Evolutionary conservation across 768 basidiomycete species (phyloP).

Genomic region (Amanita exitialis): DNA sequence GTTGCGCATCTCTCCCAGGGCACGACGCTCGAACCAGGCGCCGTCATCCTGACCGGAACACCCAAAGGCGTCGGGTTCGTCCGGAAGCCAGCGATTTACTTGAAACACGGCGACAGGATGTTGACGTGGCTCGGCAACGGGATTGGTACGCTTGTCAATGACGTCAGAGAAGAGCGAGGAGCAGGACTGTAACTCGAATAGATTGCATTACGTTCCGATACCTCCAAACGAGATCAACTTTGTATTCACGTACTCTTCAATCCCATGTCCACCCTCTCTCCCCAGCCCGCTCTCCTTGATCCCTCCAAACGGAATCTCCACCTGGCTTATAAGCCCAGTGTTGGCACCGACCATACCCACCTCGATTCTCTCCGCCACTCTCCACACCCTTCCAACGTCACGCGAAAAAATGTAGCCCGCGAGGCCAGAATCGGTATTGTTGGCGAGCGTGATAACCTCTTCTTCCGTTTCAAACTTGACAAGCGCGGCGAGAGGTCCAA

Average conservation of each 20-base stretch:
- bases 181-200: neutral
- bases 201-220: constrained; percentile 21
- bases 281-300: constrained; percentile 82
- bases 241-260: constrained; percentile 79
- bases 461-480: constrained; percentile 91
- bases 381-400: constrained; percentile 85
- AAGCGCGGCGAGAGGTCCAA: constrained; percentile 85
- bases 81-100: constrained; percentile 55
- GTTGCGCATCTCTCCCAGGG: constrained; percentile 77
- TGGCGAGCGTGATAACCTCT: constrained; percentile 81
- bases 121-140: constrained; percentile 60
- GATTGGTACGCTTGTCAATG: constrained; percentile 72
- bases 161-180: constrained; percentile 60
- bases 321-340: constrained; percentile 71
- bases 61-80: constrained; percentile 79
- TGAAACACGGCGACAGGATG: constrained; percentile 69
- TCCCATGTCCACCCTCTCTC: constrained; percentile 83
- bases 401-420: constrained; percentile 89
- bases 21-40: constrained; percentile 74
- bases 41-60: constrained; percentile 76
- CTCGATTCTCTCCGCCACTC: constrained; percentile 90
- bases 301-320: constrained; percentile 81
- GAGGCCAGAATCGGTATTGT: constrained; percentile 73
- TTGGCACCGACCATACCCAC: constrained; percentile 89
- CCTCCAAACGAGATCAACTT: constrained; percentile 81